These are phyloP conservation scores for Aspergillus sergii DNA, from an alignment of 2,329 filamentous ascomycete genomes.

Conservation along the genomic window DNA sequence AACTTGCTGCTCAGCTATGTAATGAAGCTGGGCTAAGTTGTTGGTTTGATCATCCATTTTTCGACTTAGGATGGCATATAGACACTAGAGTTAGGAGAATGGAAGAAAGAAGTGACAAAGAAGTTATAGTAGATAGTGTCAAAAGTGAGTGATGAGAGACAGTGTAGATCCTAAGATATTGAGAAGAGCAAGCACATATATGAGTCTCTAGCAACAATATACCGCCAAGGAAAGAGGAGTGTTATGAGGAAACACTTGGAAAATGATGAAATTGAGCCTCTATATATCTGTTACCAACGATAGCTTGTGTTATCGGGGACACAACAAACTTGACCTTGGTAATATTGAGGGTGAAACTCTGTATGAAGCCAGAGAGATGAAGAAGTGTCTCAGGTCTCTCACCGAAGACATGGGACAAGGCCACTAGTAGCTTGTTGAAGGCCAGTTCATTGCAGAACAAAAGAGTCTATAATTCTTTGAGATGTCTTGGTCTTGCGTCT, in stretches of 20 bases:
- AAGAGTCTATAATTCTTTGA: no score
- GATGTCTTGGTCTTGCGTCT: no score
- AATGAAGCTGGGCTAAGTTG: constrained; percentile 1
- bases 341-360: background rate
- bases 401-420: background rate
- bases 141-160: background rate
- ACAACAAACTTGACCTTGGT: background rate
- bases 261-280: no score
- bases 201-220: background rate
- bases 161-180: background rate
- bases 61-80: background rate
- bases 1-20: constrained; percentile 1
- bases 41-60: background rate
- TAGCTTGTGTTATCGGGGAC: background rate
- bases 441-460: no score
- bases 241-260: background rate
- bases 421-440: background rate
- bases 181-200: background rate
- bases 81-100: background rate
- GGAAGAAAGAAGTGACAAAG: background rate
- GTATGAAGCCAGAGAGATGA: background rate
- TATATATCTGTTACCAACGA: background rate
- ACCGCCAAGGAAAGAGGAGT: background rate
- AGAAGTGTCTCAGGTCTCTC: background rate
- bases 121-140: background rate